A percentile compares a stretch with the other conserved stretches of the same genome.
Evolutionary conservation across 2,329 filamentous ascomycete species (phyloP).

Genomic region (Pseudogymnoascus sp.): DNA sequence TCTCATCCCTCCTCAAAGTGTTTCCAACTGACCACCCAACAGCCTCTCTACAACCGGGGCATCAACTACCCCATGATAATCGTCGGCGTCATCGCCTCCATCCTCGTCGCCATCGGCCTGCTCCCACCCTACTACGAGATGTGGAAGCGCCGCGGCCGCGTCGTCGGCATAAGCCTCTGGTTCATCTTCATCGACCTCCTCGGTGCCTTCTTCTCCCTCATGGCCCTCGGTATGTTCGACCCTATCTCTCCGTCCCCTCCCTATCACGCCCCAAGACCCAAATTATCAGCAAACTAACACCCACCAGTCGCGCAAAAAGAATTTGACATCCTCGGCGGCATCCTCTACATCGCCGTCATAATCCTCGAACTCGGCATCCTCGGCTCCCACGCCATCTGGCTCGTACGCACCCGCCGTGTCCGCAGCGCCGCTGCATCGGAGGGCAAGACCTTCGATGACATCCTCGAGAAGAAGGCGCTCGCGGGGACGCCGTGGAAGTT

Average conservation of each 20-base stretch:
- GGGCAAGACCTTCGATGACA: constrained; percentile 48
- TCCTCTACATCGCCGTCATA: constrained; percentile 50
- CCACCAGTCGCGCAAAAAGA: constrained; percentile 47
- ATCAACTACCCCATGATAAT: constrained; percentile 45
- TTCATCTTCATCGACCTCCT: constrained; percentile 53
- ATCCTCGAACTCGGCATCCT: constrained; percentile 54
- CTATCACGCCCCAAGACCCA: background rate
- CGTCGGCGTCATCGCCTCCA: constrained; percentile 49
- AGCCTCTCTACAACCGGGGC: constrained; percentile 47
- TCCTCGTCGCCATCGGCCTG: constrained; percentile 48
- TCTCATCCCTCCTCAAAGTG: background rate
- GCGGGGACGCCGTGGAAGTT: constrained; percentile 30
- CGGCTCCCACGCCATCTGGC: constrained; percentile 50
- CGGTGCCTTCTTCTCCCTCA: constrained; percentile 55
- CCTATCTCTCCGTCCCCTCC: background rate
- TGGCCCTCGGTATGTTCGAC: constrained; percentile 45
- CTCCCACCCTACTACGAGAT: constrained; percentile 55
- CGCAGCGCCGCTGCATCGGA: constrained; percentile 42
- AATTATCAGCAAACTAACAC: constrained; percentile 1
- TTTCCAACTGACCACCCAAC: background rate
- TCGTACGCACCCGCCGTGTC: constrained; percentile 44
- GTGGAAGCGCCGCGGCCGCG: constrained; percentile 52
- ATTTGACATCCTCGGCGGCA: constrained; percentile 53
- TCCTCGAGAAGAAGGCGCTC: constrained; percentile 32
- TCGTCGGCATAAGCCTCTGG: constrained; percentile 50